phyloP scores from a whole-genome alignment of 2,329 filamentous ascomycete genomes.

The Colletotrichum sp. region DNA sequence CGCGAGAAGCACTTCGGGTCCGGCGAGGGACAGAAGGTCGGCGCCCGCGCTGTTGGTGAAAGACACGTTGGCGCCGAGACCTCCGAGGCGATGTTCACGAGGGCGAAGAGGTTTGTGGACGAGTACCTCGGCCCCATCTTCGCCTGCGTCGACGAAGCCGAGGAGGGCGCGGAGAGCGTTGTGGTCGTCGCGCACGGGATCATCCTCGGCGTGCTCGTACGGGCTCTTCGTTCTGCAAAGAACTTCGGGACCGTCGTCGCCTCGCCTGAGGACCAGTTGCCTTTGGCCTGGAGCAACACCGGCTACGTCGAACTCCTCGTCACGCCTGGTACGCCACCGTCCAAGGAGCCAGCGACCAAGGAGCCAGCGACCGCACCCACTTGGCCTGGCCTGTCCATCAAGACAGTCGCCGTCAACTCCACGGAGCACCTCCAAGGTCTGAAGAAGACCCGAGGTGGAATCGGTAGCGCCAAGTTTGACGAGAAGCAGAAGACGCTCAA shows the following conservation, averaged over 20 bases:
- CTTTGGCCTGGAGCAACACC: constrained; percentile 58
- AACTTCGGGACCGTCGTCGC: constrained; percentile 23
- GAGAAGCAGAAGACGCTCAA: constrained; percentile 77
- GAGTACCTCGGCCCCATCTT: constrained; percentile 62
- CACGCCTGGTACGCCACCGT: neutral
- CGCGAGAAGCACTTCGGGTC: constrained; percentile 79
- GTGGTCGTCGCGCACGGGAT: constrained; percentile 85
- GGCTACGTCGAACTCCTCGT: constrained; percentile 45
- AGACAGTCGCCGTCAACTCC: constrained; percentile 69
- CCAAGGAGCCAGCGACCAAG: constrained; percentile 22
- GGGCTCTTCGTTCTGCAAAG: constrained; percentile 40
- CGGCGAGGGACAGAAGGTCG: constrained; percentile 70
- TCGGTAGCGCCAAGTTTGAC: constrained; percentile 81
- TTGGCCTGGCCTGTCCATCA: constrained; percentile 48
- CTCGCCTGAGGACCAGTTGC: constrained; percentile 26
- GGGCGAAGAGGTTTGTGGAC: constrained; percentile 72
- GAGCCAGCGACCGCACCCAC: constrained; percentile 22
- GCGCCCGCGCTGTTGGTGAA: constrained; percentile 31
- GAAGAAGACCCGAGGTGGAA: constrained; percentile 81
- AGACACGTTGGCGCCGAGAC: constrained; percentile 64
- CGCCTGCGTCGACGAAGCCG: constrained; percentile 26
- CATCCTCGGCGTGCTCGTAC: constrained; percentile 74
- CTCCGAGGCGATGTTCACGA: constrained; percentile 66
- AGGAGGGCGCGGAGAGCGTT: constrained; percentile 36
- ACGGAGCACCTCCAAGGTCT: constrained; percentile 74